Base-by-base conservation (phyloP, 139 green algal species). In the Pseudopediastrum boryanum region DNA sequence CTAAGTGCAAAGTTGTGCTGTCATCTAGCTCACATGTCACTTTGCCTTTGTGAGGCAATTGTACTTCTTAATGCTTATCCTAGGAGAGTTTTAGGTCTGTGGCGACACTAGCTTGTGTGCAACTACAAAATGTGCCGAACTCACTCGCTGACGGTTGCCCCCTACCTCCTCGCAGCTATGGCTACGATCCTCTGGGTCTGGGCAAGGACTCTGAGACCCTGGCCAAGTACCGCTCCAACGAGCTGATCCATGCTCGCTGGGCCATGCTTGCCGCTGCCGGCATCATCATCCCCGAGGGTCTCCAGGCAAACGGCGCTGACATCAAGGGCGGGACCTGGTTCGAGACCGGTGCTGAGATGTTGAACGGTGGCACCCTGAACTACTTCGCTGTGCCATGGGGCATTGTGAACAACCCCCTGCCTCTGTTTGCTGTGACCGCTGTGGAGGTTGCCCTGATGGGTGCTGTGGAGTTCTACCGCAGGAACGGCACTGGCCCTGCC, bases 171-270 rank as follows among this genome's bases (percentile, higher is more conserved):
- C 27, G 23, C 61, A 96, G 92, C 88, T 97, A 97, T 79, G 93
- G 93, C 83, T 98, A 98, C 69, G 94, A 98, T 85, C 94, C 94
- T 27, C 90, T 98, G 61, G 90, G 91, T 75, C 93, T 99, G 70
- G 96, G 94, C 82, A 93, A 96, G 85, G 90, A 98, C 84, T 52
- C 83, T 50, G 93, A 92, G 63, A 81, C 76, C 4, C 85, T 98
- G 35, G 92, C 85, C 35, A 97, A 97, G 91, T 98, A 98, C 93
- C 88, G 89, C 35, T 88, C 78, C 63, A 93, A 95, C 77, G 96
- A 99, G 91, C 86, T 99, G 59, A 80, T 98, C 80, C 96, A 99
- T 80, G 94, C 91, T 13, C 92, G 96, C 61, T 99, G 95, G 96
- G 96, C 96, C 63, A 99, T 99, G 96, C 94, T 99, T 64, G 94